Conservation (phyloP, 306 rosid species). For the Cicer judaicum region DNA sequence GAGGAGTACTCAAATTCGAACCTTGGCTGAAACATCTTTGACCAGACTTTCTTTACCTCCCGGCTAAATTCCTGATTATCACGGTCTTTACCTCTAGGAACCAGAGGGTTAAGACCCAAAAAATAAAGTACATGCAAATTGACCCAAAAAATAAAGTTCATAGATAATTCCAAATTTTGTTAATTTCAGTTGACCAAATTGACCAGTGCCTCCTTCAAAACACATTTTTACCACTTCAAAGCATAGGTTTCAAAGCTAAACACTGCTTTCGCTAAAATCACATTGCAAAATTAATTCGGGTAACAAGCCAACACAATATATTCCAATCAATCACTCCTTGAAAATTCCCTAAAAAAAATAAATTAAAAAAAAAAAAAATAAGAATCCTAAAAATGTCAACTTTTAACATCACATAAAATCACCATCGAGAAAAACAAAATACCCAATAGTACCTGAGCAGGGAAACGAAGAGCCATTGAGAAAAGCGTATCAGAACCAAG, state of each 20-base stretch:
- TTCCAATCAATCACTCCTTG: slow-evolving; percentile 25
- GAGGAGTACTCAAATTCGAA: too few species aligned
- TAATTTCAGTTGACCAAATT: neutral
- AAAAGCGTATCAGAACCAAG: slow-evolving; percentile 71
- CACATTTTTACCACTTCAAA: neutral
- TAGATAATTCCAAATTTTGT: neutral
- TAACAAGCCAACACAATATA: neutral
- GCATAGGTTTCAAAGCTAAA: neutral
- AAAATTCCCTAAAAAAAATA: slow-evolving; percentile 1
- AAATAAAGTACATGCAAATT: too few species aligned
- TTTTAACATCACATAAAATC: slow-evolving; percentile 13
- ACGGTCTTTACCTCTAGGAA: too few species aligned
- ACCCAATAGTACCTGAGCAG: slow-evolving; percentile 71
- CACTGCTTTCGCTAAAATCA: neutral
- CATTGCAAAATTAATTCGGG: neutral
- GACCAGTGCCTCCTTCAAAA: neutral
- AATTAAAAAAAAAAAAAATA: neutral
- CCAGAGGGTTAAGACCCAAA: too few species aligned
- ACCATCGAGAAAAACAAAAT: neutral
- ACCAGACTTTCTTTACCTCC: too few species aligned
- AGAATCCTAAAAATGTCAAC: neutral
- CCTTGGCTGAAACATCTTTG: too few species aligned
- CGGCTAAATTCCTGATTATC: too few species aligned
- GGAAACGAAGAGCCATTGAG: slow-evolving; percentile 87
- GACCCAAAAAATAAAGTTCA: too few species aligned